These are phyloP conservation scores for Daldinia sp. DNA, from an alignment of 2,329 filamentous ascomycete species.

Conservation along the genomic window DNA sequence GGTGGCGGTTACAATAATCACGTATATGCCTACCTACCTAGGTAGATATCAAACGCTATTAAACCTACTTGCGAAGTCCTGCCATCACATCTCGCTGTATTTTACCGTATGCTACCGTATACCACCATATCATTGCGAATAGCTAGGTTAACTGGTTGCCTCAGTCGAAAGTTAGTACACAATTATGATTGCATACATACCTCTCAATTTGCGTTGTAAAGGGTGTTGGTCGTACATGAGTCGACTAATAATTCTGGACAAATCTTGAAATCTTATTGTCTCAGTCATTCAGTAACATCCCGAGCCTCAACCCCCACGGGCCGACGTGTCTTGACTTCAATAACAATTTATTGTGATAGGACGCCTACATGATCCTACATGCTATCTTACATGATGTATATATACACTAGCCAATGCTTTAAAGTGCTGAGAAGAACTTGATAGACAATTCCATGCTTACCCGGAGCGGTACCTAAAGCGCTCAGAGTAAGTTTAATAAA, in stretches of 20 bases:
- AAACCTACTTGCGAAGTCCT: not conserved
- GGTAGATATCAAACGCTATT: too few relatives aligned
- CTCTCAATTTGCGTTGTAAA: too few relatives aligned
- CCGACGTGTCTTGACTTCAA: slow-evolving; percentile 10
- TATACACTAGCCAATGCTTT: too few relatives aligned
- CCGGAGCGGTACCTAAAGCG: too few relatives aligned
- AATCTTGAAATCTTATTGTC: not conserved
- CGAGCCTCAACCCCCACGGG: not conserved
- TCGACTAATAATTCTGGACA: not conserved
- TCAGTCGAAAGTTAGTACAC: not conserved
- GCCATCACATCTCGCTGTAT: not conserved
- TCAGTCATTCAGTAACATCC: not conserved
- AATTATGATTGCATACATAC: not conserved
- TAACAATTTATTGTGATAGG: slow-evolving; percentile 3
- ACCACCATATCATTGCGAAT: not conserved
- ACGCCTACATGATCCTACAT: not conserved
- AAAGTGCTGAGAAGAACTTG: too few relatives aligned
- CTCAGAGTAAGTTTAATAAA: too few relatives aligned
- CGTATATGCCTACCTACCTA: too few relatives aligned
- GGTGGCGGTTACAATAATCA: not conserved
- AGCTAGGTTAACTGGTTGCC: not conserved
- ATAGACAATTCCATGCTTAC: too few relatives aligned
- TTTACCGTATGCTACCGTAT: too few relatives aligned
- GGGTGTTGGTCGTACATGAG: not conserved
- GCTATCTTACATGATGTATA: not conserved